Conservation (phyloP, 1,139 yeast genomes). For the Candida labiduridarum region DNA sequence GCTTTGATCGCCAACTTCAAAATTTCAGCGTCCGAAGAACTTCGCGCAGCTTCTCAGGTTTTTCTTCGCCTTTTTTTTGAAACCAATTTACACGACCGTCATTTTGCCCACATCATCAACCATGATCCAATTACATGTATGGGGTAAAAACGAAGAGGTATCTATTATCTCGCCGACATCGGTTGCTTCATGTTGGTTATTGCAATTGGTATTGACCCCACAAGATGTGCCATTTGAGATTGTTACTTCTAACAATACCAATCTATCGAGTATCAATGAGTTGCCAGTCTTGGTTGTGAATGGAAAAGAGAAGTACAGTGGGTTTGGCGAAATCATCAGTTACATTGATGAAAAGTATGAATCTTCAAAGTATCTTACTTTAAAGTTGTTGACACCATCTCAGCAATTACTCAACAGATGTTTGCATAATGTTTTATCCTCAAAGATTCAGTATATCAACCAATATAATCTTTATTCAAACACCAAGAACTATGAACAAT, state of each 20-base stretch:
- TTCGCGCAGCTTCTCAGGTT: neutral
- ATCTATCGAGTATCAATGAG: slow-evolving; percentile 50
- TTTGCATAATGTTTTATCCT: slow-evolving; percentile 35
- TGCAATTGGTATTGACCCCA: slow-evolving; percentile 14
- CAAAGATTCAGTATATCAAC: slow-evolving; percentile 50
- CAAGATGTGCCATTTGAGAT: slow-evolving; percentile 30
- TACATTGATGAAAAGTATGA: slow-evolving; percentile 25
- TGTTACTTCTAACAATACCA: slow-evolving; percentile 61
- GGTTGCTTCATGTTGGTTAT: slow-evolving; percentile 40
- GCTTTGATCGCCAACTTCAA: neutral
- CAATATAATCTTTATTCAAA: slow-evolving; percentile 65
- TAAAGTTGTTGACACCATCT: slow-evolving; percentile 12
- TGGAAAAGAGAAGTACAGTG: slow-evolving; percentile 37
- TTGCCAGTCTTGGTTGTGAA: slow-evolving; percentile 57
- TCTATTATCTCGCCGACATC: slow-evolving; percentile 46
- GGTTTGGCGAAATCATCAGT: slow-evolving; percentile 50
- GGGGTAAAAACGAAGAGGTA: slow-evolving; percentile 49
- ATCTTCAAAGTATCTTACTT: neutral
- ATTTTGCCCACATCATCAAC: neutral
- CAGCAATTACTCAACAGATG: slow-evolving; percentile 27
- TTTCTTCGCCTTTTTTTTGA: neutral
- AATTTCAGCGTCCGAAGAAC: neutral
- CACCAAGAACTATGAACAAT: slow-evolving; percentile 62
- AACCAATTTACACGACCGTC: slow-evolving; percentile 1
- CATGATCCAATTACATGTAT: slow-evolving; percentile 51